These are phyloP conservation scores for Dovyalis caffra DNA, from an alignment of 345 rosid genomes.

Conservation along the genomic window DNA sequence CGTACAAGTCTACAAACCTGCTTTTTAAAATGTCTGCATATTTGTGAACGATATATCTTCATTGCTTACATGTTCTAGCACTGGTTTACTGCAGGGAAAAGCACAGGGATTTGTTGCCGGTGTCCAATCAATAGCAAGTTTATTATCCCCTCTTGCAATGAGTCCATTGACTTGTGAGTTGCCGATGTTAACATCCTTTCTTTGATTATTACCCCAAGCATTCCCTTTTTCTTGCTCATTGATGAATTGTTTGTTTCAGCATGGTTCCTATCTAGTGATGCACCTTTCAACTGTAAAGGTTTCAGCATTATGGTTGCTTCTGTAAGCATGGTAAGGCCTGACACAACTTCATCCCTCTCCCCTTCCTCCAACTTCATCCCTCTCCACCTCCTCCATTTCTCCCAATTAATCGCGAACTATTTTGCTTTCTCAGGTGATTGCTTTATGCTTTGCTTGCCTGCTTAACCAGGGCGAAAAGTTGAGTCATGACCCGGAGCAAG, in stretches of 20 bases:
- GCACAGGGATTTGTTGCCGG: constrained; percentile 55
- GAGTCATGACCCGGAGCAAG: constrained; percentile 16
- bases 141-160: constrained; percentile 49
- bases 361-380: neutral
- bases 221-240: neutral
- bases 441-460: constrained; percentile 35
- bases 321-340: constrained; percentile 42
- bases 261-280: constrained; percentile 40
- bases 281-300: constrained; percentile 58
- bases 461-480: constrained; percentile 29
- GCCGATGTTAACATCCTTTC: neutral
- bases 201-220: neutral
- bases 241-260: constrained; percentile 30
- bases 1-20: neutral
- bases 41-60: neutral
- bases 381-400: neutral
- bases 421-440: constrained; percentile 24
- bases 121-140: constrained; percentile 43
- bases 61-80: neutral
- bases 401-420: neutral
- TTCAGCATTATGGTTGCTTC: constrained; percentile 50
- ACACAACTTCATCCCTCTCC: neutral
- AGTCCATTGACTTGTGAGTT: constrained; percentile 56
- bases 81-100: constrained; percentile 39
- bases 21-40: neutral